Conservation (phyloP, 768 basidiomycete species). For the Termitomyces heimii region DNA sequence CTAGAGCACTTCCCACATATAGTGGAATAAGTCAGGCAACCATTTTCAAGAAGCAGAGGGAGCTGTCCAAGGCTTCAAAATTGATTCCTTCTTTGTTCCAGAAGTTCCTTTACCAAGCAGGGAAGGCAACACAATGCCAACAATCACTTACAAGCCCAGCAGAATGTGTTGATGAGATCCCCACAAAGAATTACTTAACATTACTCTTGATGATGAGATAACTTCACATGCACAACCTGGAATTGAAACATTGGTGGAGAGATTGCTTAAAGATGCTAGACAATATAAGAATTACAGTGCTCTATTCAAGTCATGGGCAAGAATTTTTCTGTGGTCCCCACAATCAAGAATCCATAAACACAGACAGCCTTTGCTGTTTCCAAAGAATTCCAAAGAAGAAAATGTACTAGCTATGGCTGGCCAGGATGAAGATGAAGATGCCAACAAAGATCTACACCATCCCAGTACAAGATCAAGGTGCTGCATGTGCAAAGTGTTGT, state of each 20-base stretch:
- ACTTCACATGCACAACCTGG: not conserved
- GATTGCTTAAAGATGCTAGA: conserved; percentile 7
- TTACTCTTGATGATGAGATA: not conserved
- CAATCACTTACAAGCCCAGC: too few species aligned
- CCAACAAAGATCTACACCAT: not conserved
- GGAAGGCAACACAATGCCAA: too few species aligned
- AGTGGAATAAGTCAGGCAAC: not conserved
- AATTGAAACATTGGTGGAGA: not conserved
- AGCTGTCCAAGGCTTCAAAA: not conserved
- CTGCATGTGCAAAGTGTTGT: not conserved
- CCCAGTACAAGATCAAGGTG: not conserved
- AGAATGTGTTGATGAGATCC: not conserved
- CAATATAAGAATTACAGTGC: conserved; percentile 6
- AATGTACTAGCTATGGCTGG: not conserved
- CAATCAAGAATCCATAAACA: conserved; percentile 4
- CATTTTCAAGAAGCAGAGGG: not conserved
- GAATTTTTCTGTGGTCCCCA: not conserved
- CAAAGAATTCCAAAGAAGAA: not conserved
- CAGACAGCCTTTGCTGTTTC: not conserved
- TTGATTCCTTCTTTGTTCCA: not conserved
- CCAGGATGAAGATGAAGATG: not conserved
- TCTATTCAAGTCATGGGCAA: conserved; percentile 7
- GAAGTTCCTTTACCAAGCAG: not conserved
- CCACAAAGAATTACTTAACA: not conserved
- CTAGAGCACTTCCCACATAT: not conserved